Evolutionary conservation across 108 stramenopile genomes (phyloP), one percentile per base, ranked within the genome.

Genomic region (Fistulifera solaris): DNA sequence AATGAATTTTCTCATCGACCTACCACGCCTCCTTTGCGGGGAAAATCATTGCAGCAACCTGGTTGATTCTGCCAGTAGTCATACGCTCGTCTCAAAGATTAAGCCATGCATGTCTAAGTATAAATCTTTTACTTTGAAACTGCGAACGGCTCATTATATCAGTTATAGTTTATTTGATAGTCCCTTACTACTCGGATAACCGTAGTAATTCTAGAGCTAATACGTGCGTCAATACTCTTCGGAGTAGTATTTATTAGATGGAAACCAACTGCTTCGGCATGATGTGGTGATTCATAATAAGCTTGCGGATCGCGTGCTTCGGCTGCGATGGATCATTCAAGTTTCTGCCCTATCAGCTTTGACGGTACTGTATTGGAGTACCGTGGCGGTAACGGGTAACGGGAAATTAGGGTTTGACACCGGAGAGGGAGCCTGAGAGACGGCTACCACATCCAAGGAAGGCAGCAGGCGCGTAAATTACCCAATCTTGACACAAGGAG

Each of bases 31-130:
- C 31, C 8, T 35, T 35, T 35, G 31, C 6, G 31, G 3, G 8
- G 6, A 35, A 35, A 35, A 6, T 35, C 31, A 35, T 35, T 35
- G 31, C 31, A 35, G 90, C 77, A 94, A 96, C 81, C 94, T 98
- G 96, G 94, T 98, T 98, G 96, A 98, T 98, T 94, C 96, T 98
- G 96, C 94, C 96, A 98, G 94, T 98, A 95, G 94, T 96, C 94
- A 98, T 98, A 98, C 89, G 96, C 96, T 97, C 89, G 96, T 95
- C 94, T 97, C 93, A 95, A 97, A 97, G 96, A 97, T 95, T 97
- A 97, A 97, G 96, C 94, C 96, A 97, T 97, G 96, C 96, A 95
- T 94, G 96, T 97, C 87, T 95, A 93, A 95, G 96, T 97, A 95
- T 91, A 94, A 85, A 75, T 76, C 46, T 77, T 74, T 75, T 81